Evolutionary conservation across 257 asterid species (phyloP), one percentile per base, ranked within the genome.

Genomic region (Salvia miltiorrhiza): DNA sequence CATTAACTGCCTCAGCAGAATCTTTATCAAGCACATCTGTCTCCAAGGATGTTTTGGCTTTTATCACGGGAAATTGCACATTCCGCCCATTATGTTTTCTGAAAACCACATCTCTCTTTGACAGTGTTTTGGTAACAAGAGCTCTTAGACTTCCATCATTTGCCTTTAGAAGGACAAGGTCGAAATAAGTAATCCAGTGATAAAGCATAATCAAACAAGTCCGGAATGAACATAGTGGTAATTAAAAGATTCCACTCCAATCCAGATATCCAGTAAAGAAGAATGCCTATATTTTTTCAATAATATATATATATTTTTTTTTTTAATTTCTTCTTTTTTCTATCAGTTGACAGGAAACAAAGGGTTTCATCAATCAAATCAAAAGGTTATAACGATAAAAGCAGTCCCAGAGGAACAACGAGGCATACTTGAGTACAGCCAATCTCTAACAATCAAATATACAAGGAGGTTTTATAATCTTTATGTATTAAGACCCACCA

Each of bases 11-110:
- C 35, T 80, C 82, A 33, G 52, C 79, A 49, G 88, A 84, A 78
- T 67, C 89, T 76, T 84, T 84, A 20, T 79, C 78, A 37, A 83
- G 73, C 54, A 81, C 44, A 35, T 80, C 87, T 3, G 82, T 85
- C 78, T 82, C 85, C 63, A 67, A 2, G 28, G 97, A 82, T 64
- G 89, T 54, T 76, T 83, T 85, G 67, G 77, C 75, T 76, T 72
- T 82, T 57, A 78, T 71, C 49, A 65, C 69, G 16, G 69, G 35
- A 77, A 35, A 73, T 45, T 7, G 71, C 50, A 67, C 71, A 28
- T 33, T 72, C 26, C 17, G 74, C 63, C 73, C 56, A 48, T 45
- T 70, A 35, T 37, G 53, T 62, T 64, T 73, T 21, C 75, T 63
- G 45, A 70, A 47, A 74, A 37, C 56, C 39, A 33, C 67, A 65